Evolutionary conservation across 345 rosid species (phyloP).

Genomic region (Populus tremula): DNA sequence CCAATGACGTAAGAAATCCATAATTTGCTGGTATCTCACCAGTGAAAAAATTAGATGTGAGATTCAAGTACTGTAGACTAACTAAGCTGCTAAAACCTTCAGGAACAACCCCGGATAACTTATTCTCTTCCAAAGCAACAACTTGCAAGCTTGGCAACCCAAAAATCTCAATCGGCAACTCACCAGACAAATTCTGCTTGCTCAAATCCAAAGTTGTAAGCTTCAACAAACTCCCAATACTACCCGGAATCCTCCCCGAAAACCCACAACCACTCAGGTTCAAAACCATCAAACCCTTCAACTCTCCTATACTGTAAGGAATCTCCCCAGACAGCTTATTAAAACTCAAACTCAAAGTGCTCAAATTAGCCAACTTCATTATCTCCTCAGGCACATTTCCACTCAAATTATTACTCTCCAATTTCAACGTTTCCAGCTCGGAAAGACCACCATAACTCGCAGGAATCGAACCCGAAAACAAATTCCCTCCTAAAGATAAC

Average conservation of each 20-base stretch:
- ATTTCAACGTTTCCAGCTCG: constrained; percentile 49
- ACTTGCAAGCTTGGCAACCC: constrained; percentile 87
- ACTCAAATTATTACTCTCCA: constrained; percentile 50
- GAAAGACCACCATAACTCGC: constrained; percentile 43
- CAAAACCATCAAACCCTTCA: constrained; percentile 17
- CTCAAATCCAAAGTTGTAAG: constrained; percentile 32
- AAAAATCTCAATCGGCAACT: constrained; percentile 62
- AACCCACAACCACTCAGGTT: constrained; percentile 27
- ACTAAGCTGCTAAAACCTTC: constrained; percentile 89
- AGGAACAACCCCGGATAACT: constrained; percentile 61
- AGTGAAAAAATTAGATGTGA: constrained; percentile 60
- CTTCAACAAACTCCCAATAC: constrained; percentile 26
- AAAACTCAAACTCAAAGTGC: constrained; percentile 59
- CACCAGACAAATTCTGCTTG: constrained; percentile 29
- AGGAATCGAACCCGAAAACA: constrained; percentile 66
- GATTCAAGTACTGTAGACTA: constrained; percentile 64
- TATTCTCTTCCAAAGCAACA: constrained; percentile 81
- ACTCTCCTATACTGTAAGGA: constrained; percentile 25
- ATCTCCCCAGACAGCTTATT: constrained; percentile 24
- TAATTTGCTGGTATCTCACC: constrained; percentile 69
- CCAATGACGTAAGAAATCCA: constrained; percentile 66
- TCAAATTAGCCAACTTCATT: constrained; percentile 53
- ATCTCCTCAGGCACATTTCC: constrained; percentile 69
- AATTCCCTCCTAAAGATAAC: constrained; percentile 60
- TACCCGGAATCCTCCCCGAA: constrained; percentile 25